Evolutionary conservation across 495 filamentous ascomycete species (phyloP).

Genomic region (Penicillium canariense): DNA sequence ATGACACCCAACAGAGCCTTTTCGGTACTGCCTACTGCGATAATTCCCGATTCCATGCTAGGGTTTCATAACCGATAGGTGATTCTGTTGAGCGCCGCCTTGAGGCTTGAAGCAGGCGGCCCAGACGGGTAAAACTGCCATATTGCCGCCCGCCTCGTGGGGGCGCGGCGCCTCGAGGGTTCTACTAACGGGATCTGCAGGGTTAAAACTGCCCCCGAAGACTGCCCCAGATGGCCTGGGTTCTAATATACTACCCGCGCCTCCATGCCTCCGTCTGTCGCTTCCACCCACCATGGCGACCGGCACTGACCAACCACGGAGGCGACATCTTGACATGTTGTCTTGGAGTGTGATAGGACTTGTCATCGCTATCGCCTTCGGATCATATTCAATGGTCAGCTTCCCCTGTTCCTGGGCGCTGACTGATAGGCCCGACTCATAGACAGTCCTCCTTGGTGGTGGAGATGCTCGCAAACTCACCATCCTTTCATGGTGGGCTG

Average conservation of each 20-base stretch:
- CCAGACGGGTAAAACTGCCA: not conserved
- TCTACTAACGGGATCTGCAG: not conserved
- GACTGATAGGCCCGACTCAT: not conserved
- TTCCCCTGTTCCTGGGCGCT: not conserved
- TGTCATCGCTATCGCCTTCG: not conserved
- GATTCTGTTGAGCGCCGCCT: not conserved
- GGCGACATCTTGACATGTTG: not conserved
- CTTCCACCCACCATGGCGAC: not conserved
- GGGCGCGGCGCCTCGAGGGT: not conserved
- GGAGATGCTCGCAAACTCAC: not conserved
- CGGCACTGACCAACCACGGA: not conserved
- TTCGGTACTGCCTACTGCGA: no score
- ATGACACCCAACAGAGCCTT: no score
- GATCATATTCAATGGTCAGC: not conserved
- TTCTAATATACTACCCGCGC: not conserved
- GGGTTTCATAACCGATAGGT: not conserved
- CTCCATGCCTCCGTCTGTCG: not conserved
- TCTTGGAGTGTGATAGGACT: not conserved
- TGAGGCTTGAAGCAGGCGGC: not conserved
- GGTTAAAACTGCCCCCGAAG: not conserved
- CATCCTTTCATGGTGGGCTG: conserved; percentile 17
- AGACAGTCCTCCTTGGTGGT: not conserved
- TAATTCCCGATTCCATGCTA: no score
- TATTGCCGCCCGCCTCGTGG: not conserved
- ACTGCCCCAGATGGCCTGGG: not conserved